Conservation (phyloP, 768 basidiomycete species). For the Jaapia argillacea region DNA sequence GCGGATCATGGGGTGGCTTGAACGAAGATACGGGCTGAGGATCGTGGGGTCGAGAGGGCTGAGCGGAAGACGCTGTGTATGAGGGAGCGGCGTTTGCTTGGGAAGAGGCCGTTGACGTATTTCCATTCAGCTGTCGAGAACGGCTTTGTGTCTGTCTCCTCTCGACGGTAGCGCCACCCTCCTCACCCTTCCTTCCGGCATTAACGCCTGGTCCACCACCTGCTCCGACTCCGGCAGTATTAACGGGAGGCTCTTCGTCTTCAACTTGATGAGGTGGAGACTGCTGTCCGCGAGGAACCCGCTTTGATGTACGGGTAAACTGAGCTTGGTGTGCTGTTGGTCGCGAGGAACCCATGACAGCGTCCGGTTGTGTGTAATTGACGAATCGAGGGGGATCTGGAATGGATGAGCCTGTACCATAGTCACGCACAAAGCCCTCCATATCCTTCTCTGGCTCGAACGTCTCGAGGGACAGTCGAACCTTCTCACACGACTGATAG, state of each 20-base stretch:
- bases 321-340: constrained; percentile 47
- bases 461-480: constrained; percentile 79
- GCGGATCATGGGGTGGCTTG: constrained; percentile 26
- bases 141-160: constrained; percentile 19
- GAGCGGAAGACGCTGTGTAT: neutral
- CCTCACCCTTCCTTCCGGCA: constrained; percentile 22
- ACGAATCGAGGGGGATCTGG: constrained; percentile 84
- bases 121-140: too few relatives aligned
- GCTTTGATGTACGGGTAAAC: constrained; percentile 35
- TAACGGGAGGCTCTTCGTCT: constrained; percentile 35
- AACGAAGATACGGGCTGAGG: constrained; percentile 3
- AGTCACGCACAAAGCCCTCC: constrained; percentile 80
- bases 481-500: constrained; percentile 78
- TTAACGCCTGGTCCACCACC: constrained; percentile 33
- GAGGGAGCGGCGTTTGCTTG: neutral
- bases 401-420: constrained; percentile 82
- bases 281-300: constrained; percentile 14
- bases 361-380: constrained; percentile 64
- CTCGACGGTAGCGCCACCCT: constrained; percentile 15
- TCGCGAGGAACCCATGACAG: constrained; percentile 49
- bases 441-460: constrained; percentile 85
- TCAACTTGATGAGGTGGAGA: constrained; percentile 25
- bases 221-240: constrained; percentile 66
- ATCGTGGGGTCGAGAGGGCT: constrained; percentile 7
- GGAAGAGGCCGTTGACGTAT: too few relatives aligned